Base-by-base conservation (phyloP, 495 filamentous ascomycete genomes). In the Penicillium steckii region DNA sequence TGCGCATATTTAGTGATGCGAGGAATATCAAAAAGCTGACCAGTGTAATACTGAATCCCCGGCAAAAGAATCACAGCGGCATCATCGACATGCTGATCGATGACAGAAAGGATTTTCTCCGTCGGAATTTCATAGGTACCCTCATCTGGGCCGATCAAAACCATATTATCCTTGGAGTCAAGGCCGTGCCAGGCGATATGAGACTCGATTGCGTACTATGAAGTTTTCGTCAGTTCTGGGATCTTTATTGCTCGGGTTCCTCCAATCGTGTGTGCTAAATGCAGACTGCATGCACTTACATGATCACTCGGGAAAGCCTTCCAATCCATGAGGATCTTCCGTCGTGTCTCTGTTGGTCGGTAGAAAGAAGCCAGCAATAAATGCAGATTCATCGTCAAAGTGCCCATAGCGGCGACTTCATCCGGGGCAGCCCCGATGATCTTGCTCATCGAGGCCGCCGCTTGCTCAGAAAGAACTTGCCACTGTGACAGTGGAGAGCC, bases 251-350 rank as follows among this genome's bases (percentile, higher is more conserved):
- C 18, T 10, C 33, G 33, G 30, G 13, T 8, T 15, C 33, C 33
- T n/a, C 15, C 33, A 15, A 37, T 35, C 13, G 33, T 7, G 7
- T 17, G 33, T 37, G 33, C n/a, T n/a, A 18, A 18, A 22, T 10
- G 1, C 5, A 21, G 35, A 6, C 19, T 40, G n/a, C 9, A 37
- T 27, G 26, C 30, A 57, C 79, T 46, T 76, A 86, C 84, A 66
- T 96, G 89, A 74, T 98, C 94, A 68, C 86, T 91, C 25, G 94
- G 94, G 70, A 98, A 98, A 2, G 94, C 91, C 67, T 94, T 95
- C 69, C 82, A 87, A 75, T 98, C 94, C 40, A 97, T 77, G 35
- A 97, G 85, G 59, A 97, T 91, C 76, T 94, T 96, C 59, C 86
- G 86, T 48, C 82, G 81, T 2, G 82, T 80, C 50, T 81, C 79